Conservation (phyloP, 352 stramenopile genomes). For the Globisporangium abappressorium region DNA sequence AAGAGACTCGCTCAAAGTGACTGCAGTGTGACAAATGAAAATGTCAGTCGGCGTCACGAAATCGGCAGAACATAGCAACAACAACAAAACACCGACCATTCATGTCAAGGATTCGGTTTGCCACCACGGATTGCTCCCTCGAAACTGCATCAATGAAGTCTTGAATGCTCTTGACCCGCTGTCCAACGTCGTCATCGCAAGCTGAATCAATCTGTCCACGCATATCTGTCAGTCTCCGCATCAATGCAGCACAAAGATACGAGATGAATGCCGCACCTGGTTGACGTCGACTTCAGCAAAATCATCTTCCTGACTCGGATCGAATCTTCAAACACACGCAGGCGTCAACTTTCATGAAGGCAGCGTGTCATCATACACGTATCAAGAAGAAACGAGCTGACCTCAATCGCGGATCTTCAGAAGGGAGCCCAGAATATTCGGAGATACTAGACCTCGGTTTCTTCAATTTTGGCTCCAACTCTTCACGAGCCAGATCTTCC, state of each 20-base stretch:
- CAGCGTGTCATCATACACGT: too few species aligned
- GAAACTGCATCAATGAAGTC: conserved; percentile 14
- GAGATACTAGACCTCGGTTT: not conserved
- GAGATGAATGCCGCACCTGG: conserved; percentile 4
- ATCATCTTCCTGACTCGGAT: conserved; percentile 12
- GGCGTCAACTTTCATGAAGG: not conserved
- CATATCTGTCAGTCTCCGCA: not conserved
- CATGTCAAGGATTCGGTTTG: conserved; percentile 15
- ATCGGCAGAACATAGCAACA: not conserved
- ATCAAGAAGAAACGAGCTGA: not conserved
- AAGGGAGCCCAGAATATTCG: not conserved
- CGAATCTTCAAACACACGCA: conserved; percentile 7
- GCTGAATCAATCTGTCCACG: conserved; percentile 5
- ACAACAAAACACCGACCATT: conserved; percentile 9
- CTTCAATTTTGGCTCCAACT: conserved; percentile 6
- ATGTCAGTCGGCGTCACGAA: not conserved
- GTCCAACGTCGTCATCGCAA: conserved; percentile 6
- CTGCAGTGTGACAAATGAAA: conserved; percentile 1
- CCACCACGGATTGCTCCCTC: not conserved
- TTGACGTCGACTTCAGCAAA: conserved; percentile 3
- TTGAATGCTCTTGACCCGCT: conserved; percentile 16
- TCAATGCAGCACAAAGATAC: not conserved
- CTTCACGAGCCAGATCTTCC: conserved; percentile 1
- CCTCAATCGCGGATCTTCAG: conserved; percentile 4
- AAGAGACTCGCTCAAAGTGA: conserved; percentile 19